Conservation (phyloP, 2,329 filamentous ascomycete species). For the Aspergillus chevalieri region DNA sequence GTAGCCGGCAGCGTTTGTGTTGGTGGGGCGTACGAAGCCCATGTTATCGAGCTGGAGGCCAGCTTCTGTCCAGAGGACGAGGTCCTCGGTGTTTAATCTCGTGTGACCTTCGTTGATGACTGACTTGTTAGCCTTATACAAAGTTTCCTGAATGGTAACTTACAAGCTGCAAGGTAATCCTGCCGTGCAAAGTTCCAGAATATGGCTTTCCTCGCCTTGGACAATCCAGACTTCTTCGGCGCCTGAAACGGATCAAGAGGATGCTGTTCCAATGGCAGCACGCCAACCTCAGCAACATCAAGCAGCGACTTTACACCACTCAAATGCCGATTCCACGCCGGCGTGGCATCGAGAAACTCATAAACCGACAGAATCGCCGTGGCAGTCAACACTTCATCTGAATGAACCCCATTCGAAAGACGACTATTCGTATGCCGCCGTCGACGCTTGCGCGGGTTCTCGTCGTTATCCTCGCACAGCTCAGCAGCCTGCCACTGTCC, state of each 20-base stretch:
- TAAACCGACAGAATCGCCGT: conserved; percentile 63
- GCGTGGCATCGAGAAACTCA: conserved; percentile 61
- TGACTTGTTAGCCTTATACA: conserved; percentile 10
- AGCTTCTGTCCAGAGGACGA: conserved; percentile 59
- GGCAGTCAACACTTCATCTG: conserved; percentile 58
- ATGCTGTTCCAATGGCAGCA: conserved; percentile 33
- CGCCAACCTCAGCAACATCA: conserved; percentile 39
- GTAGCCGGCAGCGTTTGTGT: conserved; percentile 24
- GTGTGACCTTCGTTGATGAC: conserved; percentile 55
- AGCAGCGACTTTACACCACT: conserved; percentile 60
- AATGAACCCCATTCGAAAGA: conserved; percentile 33
- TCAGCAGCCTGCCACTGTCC: conserved; percentile 32
- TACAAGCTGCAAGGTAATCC: conserved; percentile 59
- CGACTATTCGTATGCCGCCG: conserved; percentile 40
- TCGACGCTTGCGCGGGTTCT: conserved; percentile 41
- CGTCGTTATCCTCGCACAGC: conserved; percentile 22
- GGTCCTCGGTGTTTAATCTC: conserved; percentile 55
- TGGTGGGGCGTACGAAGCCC: conserved; percentile 45
- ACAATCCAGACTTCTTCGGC: conserved; percentile 37
- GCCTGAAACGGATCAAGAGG: conserved; percentile 35
- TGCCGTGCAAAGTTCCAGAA: conserved; percentile 65
- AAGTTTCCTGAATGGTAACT: conserved; percentile 13
- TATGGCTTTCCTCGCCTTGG: conserved; percentile 52
- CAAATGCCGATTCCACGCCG: conserved; percentile 59
- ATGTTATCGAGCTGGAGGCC: conserved; percentile 53